Evolutionary conservation across 2,329 filamentous ascomycete genomes (phyloP), one percentile per base, ranked within the genome.

Genomic region (Teratosphaeria zuluensis): DNA sequence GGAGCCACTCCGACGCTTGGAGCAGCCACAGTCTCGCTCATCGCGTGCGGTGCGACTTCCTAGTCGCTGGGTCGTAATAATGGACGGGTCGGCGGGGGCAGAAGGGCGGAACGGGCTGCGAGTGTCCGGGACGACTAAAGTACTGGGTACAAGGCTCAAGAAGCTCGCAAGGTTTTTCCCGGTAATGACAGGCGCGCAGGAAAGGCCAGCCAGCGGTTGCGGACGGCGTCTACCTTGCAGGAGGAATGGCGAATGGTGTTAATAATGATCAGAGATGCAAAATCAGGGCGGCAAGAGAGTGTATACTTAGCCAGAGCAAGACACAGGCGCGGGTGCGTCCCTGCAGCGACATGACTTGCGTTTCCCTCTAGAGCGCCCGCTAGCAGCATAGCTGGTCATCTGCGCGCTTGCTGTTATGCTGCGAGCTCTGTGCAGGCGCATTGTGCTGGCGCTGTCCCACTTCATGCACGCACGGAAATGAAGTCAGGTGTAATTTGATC

Each of bases 401-500:
- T 48, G 42, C 42, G 19, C 42, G 42, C 42, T 19, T 48, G 16
- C 42, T 19, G 19, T 19, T 16, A 48, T 38, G 53, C 31, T 9
- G 31, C 53, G 19, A 28, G 48, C 38, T 28, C 24, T 46, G 9
- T 24, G 24, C 19, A 19, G 7, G 19, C n/a, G 12, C 51, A 24
- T 28, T 33, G 14, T 28, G 38, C 21, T 24, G 55, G 24, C 42
- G 42, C 42, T 48, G 42, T 48, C 19, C 42, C 42, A 48, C 42
- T 48, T 28, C 42, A 48, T 58, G 56, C 56, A 54, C 42, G 55
- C 31, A 54, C 56, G 56, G 56, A 58, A 54, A 58, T 58, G 56
- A 58, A 24, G 51, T 58, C 56, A 58, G 56, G 33, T 33, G 56
- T 8, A 56, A 21, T 48, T 33, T 31, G 14, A 30, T 12, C 24